A percentile compares a stretch with the other conserved stretches of the same genome.
Conservation (phyloP, 352 stramenopile genomes). For the Pythium dissimile region DNA sequence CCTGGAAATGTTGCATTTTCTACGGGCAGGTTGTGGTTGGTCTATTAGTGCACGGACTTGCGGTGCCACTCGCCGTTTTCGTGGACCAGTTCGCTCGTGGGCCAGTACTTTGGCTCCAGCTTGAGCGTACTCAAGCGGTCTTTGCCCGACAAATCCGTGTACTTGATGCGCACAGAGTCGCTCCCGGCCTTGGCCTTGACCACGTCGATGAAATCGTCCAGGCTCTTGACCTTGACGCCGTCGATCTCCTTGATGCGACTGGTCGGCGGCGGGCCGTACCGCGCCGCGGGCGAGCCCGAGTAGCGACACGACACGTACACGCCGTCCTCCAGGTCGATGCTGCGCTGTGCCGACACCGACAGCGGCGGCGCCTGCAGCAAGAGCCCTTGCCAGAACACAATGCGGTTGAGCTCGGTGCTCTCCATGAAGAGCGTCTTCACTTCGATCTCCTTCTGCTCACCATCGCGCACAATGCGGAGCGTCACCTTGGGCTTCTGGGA, state of each 20-base stretch:
- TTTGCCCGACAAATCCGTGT: constrained; percentile 86
- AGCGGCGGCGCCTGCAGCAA: constrained; percentile 87
- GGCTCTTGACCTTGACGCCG: constrained; percentile 77
- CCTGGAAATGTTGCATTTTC: not conserved
- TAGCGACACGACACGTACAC: constrained; percentile 88
- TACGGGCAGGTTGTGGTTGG: not conserved
- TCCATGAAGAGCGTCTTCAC: constrained; percentile 82
- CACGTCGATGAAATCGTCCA: constrained; percentile 87
- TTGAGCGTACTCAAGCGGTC: constrained; percentile 86
- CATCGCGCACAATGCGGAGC: constrained; percentile 85
- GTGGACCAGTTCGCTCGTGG: constrained; percentile 81
- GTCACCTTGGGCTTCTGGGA: constrained; percentile 74
- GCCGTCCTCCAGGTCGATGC: constrained; percentile 78
- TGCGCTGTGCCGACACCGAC: constrained; percentile 80
- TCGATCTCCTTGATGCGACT: constrained; percentile 91
- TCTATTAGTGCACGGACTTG: constrained; percentile 13
- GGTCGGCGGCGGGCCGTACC: constrained; percentile 84
- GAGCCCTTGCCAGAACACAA: constrained; percentile 91
- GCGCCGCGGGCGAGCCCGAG: constrained; percentile 83
- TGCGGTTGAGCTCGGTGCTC: constrained; percentile 86
- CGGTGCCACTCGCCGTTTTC: constrained; percentile 78
- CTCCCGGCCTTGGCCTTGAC: constrained; percentile 58
- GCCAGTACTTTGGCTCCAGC: constrained; percentile 89
- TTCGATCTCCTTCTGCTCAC: constrained; percentile 56
- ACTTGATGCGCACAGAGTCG: constrained; percentile 88